Percentiles rank a stretch among this genome's conserved stretches.
Evolutionary conservation across 371 early-diverging fungal species (phyloP).

Genomic region (Rhizopus sp.): DNA sequence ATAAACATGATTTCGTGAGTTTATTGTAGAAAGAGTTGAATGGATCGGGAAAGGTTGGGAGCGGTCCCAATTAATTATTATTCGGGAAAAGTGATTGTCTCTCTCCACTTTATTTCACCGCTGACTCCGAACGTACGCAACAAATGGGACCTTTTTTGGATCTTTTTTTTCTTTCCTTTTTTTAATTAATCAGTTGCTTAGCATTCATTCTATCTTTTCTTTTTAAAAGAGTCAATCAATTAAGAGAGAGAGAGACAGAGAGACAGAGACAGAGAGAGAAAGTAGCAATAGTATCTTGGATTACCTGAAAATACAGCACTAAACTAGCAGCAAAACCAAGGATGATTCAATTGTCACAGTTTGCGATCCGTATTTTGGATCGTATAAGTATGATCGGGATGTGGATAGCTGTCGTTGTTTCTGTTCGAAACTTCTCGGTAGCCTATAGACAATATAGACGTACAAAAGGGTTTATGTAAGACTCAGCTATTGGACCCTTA

Average conservation of each 20-base stretch:
- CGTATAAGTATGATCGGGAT: slow-evolving; percentile 48
- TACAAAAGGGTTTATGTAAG: slow-evolving; percentile 47
- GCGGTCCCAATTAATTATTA: too few relatives aligned
- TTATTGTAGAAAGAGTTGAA: background rate
- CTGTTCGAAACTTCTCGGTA: slow-evolving; percentile 39
- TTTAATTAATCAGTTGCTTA: too few relatives aligned
- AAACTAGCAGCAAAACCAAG: background rate
- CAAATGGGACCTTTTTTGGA: too few relatives aligned
- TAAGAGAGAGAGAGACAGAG: too few relatives aligned
- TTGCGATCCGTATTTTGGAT: slow-evolving; percentile 41
- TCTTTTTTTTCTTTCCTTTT: too few relatives aligned
- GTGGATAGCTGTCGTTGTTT: slow-evolving; percentile 42
- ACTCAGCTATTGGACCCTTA: background rate
- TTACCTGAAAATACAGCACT: too few relatives aligned
- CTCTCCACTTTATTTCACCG: too few relatives aligned
- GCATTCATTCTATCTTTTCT: too few relatives aligned
- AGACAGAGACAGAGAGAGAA: too few relatives aligned
- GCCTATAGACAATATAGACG: slow-evolving; percentile 44
- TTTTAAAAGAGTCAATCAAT: too few relatives aligned
- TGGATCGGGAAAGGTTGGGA: slow-evolving; percentile 6
- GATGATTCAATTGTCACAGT: slow-evolving; percentile 40
- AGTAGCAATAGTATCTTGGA: background rate
- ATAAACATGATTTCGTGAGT: background rate
- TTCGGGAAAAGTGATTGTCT: too few relatives aligned
- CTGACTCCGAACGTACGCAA: too few relatives aligned